Evolutionary conservation across 164 flowering plant species (phyloP).

Genomic region (Vitis rotundifolia): DNA sequence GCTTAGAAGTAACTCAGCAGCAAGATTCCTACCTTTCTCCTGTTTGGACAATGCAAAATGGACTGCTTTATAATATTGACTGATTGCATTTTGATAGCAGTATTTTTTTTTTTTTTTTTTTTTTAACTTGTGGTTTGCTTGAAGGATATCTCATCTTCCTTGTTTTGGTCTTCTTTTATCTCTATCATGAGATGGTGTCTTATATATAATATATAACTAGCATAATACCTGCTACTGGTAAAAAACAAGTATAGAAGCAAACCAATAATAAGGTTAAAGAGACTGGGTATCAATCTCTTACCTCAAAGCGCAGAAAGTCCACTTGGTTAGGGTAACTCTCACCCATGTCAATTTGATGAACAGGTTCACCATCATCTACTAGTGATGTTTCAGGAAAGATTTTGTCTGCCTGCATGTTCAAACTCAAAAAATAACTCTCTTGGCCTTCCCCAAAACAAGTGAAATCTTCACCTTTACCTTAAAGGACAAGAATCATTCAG

Average conservation of each 20-base stretch:
- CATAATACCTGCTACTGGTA: too few species aligned
- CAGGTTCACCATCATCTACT: constrained; percentile 11
- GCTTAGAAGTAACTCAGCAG: too few species aligned
- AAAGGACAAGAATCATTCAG: background rate
- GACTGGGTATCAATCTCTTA: constrained; percentile 6
- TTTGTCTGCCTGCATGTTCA: constrained; percentile 17
- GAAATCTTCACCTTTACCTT: background rate
- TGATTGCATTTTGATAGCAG: too few species aligned
- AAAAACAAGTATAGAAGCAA: background rate
- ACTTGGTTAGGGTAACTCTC: constrained; percentile 18
- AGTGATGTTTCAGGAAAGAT: constrained; percentile 5
- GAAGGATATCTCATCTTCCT: too few species aligned
- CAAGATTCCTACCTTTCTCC: too few species aligned
- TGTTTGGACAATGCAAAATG: too few species aligned
- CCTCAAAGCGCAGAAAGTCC: constrained; percentile 60
- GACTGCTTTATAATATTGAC: too few species aligned
- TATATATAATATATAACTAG: too few species aligned
- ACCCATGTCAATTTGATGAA: constrained; percentile 25
- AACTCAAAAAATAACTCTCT: background rate
- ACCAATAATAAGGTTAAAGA: background rate
- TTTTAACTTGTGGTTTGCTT: too few species aligned
- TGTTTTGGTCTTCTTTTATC: too few species aligned
- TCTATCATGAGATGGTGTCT: too few species aligned
- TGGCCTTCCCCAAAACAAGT: background rate
- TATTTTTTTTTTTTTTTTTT: too few species aligned